Base-by-base conservation (phyloP, 495 filamentous ascomycete genomes). In the Aspergillus kassunensis region DNA sequence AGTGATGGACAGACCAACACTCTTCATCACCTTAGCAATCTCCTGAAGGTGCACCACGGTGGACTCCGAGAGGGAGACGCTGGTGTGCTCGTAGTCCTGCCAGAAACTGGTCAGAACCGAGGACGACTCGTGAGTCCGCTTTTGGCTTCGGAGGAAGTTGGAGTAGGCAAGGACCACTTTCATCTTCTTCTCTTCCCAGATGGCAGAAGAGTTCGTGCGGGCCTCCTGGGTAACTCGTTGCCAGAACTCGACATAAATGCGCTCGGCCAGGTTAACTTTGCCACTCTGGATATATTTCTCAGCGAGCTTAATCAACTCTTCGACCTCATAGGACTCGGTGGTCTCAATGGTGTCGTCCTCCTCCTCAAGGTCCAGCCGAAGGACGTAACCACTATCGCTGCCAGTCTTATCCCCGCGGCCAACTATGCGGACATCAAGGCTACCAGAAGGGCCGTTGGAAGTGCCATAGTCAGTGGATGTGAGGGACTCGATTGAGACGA, bases 221-320 rank as follows among this genome's bases (percentile, higher is more conserved):
- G 48, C 61, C 39, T 70, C 66, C 24, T 46, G 57, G 44, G 55
- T 68, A 16, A 64, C 57, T 0, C 57, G 68, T 49, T 71, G 68
- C 70, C 70, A 73, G 30, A 66, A 63, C 49, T 73, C 68, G 44
- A 71, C 61, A 40, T 70, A 73, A 7, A 57, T 54, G 10, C 63
- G 60, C 52, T 73, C 70, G 0, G 68, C 68, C 25, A 64, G 44
- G 15, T 49, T 27, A 9, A 65, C 29, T 15, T 55, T 56, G 27
- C 66, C 61, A 19, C 65, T 57, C 0, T 63, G 55, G 13, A 51
- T 31, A 45, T 67, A 65, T 23, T 59, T 45, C 21, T 59, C 59
- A 2, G 62, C 59, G 13, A 29, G 25, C 27, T 52, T 40, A n/a
- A 62, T 45, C 25, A 55, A 20, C 9, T 46, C 29, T 16, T 50